Evolutionary conservation across 495 filamentous ascomycete genomes (phyloP), one percentile per base, ranked within the genome.

Genomic region (Xylaria curta): DNA sequence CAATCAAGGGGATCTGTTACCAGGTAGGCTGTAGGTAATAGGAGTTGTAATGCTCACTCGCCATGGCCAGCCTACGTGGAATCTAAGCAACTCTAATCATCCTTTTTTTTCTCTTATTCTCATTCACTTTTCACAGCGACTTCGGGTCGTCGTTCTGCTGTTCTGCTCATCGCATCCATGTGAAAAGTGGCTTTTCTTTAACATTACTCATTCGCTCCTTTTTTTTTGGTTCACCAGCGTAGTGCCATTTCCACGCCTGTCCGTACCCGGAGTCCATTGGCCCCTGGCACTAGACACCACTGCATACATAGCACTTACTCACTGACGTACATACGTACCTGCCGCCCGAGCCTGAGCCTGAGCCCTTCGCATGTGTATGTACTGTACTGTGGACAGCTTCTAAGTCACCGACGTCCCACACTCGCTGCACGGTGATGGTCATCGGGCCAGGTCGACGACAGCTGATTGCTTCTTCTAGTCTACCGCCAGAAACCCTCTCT

Each of bases 401-500:
- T 36, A 33, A 24, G 40, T 51, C 33, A 17, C 21, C 21, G 51
- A 28, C 66, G 66, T 68, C 66, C 66, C 66, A 69, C 66, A 54
- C 54, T 42, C 61, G 47, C 68, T 71, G 69, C 69, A 65, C 47
- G 62, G 69, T 71, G 4, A 24, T 59, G 69, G 69, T 71, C 69
- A 71, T 66, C 36, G 69, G 69, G 47, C 69, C 53, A 10, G 49
- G 38, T 71, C 24, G 62, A 58, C 62, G 31, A 66, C 62, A 58
- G 69, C 69, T 71, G 69, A 71, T 71, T 71, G 65, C 71, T 69
- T 72, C 71, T 69, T 69, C 36, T 33, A 24, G 42, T 15, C 36
- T 56, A 61, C 46, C 46, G n/a, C 56, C 36, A 68, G 66, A 40
- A 47, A 33, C 65, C 21, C 68, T 71, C 75, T 75, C 76, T 76